Conservation (phyloP, 768 basidiomycete genomes). For the Tricholomella constricta region DNA sequence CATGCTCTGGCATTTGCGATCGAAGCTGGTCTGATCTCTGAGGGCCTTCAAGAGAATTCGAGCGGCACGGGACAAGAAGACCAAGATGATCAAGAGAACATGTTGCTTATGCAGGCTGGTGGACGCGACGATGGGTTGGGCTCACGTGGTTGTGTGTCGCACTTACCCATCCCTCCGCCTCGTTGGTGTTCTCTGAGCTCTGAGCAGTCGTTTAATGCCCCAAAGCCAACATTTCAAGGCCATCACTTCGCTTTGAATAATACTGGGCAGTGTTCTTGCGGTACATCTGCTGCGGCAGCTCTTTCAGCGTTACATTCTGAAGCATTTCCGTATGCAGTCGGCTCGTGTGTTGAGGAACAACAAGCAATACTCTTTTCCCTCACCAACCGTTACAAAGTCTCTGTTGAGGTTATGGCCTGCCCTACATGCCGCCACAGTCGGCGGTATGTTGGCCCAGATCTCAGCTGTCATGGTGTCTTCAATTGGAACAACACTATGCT, state of each 20-base stretch:
- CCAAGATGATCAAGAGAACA: background rate
- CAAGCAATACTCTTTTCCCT: background rate
- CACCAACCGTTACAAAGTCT: background rate
- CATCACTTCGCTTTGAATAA: background rate
- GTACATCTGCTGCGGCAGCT: no score
- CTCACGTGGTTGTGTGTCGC: background rate
- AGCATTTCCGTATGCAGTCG: no score
- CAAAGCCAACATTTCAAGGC: background rate
- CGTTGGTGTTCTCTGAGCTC: background rate
- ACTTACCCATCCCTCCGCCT: background rate
- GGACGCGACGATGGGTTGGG: constrained; percentile 1
- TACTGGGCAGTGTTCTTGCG: no score
- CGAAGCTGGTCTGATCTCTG: background rate
- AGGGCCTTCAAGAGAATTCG: background rate
- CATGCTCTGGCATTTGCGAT: constrained; percentile 1
- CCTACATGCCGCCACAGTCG: background rate
- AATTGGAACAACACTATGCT: constrained; percentile 34
- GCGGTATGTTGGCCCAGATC: constrained; percentile 32
- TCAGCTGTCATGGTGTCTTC: constrained; percentile 27
- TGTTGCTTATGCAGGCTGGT: background rate
- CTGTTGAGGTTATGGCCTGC: background rate
- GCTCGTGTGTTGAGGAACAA: background rate
- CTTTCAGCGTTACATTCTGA: no score
- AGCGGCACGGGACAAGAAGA: no score
- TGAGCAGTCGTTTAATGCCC: background rate